A percentile compares a stretch with the other conserved stretches of the same genome.
phyloP scores from a whole-genome alignment of 768 basidiomycete genomes.

The Boletus rubescentipes region DNA sequence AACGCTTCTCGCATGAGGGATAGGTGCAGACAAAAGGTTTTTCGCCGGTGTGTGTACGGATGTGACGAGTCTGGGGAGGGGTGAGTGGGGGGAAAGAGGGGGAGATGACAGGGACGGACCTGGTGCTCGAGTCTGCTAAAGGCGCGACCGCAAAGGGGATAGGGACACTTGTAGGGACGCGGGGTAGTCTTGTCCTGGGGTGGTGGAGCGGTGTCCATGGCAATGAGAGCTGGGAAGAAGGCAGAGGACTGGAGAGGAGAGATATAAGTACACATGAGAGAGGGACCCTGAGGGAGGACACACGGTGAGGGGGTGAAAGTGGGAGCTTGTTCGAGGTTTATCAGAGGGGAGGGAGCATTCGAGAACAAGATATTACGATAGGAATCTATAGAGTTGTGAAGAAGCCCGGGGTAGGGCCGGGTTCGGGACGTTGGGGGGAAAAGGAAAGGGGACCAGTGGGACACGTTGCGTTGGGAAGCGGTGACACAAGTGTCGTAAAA shows the following conservation, averaged over 20 bases:
- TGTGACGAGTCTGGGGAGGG: slow-evolving; percentile 81
- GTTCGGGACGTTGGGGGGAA: slow-evolving; percentile 13
- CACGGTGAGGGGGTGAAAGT: slow-evolving; percentile 19
- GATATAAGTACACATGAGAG: slow-evolving; percentile 31
- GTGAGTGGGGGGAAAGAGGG: slow-evolving; percentile 16
- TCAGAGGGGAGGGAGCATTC: slow-evolving; percentile 8
- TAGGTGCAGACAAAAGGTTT: slow-evolving; percentile 94
- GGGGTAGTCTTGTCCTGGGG: slow-evolving; percentile 43
- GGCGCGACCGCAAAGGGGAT: slow-evolving; percentile 86
- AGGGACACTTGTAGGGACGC: slow-evolving; percentile 96
- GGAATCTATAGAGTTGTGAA: slow-evolving; percentile 27
- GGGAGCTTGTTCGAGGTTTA: slow-evolving; percentile 13
- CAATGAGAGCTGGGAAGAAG: slow-evolving; percentile 8
- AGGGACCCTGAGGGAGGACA: slow-evolving; percentile 18
- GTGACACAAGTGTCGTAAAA: slow-evolving; percentile 26
- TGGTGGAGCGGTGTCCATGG: slow-evolving; percentile 25
- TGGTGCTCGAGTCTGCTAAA: slow-evolving; percentile 97
- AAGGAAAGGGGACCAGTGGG: slow-evolving; percentile 17
- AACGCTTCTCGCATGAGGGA: slow-evolving; percentile 96
- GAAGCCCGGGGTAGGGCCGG: slow-evolving; percentile 32
- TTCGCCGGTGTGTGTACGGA: slow-evolving; percentile 97
- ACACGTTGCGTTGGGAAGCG: slow-evolving; percentile 24
- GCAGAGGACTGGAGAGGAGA: slow-evolving; percentile 20
- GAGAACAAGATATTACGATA: slow-evolving; percentile 29
- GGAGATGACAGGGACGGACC: slow-evolving; percentile 43